phyloP scores from a whole-genome alignment of 1,284 basidiomycete genomes.

The Boletellus deceptivus region DNA sequence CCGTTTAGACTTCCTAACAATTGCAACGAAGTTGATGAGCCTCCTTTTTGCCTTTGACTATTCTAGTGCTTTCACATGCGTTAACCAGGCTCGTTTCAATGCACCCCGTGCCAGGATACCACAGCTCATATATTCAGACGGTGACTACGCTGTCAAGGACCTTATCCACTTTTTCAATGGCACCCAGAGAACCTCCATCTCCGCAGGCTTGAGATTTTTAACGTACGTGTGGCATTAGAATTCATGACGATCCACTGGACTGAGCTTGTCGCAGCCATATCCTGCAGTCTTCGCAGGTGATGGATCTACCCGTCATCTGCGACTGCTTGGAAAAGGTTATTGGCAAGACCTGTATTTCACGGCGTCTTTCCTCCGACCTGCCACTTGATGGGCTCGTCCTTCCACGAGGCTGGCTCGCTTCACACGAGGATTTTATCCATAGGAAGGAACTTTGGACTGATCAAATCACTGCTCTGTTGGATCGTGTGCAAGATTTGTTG shows the following conservation, averaged over 20 bases:
- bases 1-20: slow-evolving; percentile 26
- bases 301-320: slow-evolving; percentile 45
- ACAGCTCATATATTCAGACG: too few species aligned
- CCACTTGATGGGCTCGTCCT: slow-evolving; percentile 44
- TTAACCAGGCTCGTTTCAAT: slow-evolving; percentile 18
- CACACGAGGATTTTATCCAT: slow-evolving; percentile 24
- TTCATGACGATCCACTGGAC: background rate
- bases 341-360: slow-evolving; percentile 37
- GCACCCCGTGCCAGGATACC: background rate
- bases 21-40: slow-evolving; percentile 29
- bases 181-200: slow-evolving; percentile 13
- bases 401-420: slow-evolving; percentile 47
- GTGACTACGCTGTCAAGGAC: slow-evolving; percentile 23
- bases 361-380: slow-evolving; percentile 18
- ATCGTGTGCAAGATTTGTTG: slow-evolving; percentile 12
- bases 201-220: slow-evolving; percentile 31
- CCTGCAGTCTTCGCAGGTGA: slow-evolving; percentile 29
- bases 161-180: slow-evolving; percentile 26
- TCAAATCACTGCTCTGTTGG: slow-evolving; percentile 12
- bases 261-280: slow-evolving; percentile 38
- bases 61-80: slow-evolving; percentile 17
- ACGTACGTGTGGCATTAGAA: slow-evolving; percentile 10
- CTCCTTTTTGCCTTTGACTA: slow-evolving; percentile 33
- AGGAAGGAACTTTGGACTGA: slow-evolving; percentile 18
- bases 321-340: slow-evolving; percentile 46